Evolutionary conservation across 768 basidiomycete genomes (phyloP).

Genomic region (Trametes cubensis): DNA sequence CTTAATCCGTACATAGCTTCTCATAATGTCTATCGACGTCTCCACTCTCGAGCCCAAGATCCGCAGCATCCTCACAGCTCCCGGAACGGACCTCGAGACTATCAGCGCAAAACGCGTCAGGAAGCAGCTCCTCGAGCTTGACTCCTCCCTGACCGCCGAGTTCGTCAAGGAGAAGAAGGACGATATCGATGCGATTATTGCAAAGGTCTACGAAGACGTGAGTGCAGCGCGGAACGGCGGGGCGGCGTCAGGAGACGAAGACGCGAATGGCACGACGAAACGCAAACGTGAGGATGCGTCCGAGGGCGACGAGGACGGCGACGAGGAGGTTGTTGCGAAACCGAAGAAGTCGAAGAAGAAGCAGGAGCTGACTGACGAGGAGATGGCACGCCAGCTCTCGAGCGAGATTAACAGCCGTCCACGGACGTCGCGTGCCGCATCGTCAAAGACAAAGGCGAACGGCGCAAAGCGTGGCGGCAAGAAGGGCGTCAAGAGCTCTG

Average conservation of each 20-base stretch:
- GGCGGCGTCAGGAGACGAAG: constrained; percentile 22
- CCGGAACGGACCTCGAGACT: constrained; percentile 73
- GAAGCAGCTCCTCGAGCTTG: constrained; percentile 62
- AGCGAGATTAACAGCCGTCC: constrained; percentile 45
- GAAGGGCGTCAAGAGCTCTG: constrained; percentile 41
- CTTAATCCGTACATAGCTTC: constrained; percentile 17
- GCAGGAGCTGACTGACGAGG: constrained; percentile 41
- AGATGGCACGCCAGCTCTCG: constrained; percentile 48
- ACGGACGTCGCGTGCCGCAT: constrained; percentile 33
- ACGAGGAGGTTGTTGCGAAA: constrained; percentile 27
- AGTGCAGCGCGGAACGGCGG: constrained; percentile 34
- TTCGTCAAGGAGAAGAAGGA: constrained; percentile 67
- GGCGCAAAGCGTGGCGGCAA: constrained; percentile 35
- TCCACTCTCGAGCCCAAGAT: constrained; percentile 61
- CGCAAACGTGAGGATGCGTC: constrained; percentile 29
- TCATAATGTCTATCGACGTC: constrained; percentile 31
- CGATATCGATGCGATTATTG: constrained; percentile 71
- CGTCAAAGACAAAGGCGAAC: constrained; percentile 32
- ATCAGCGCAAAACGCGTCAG: constrained; percentile 91
- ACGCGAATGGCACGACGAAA: constrained; percentile 24
- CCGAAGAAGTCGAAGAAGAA: constrained; percentile 29
- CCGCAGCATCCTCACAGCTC: constrained; percentile 70
- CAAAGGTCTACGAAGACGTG: constrained; percentile 63
- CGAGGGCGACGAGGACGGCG: constrained; percentile 24
- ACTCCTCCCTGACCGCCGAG: constrained; percentile 57